phyloP scores from a whole-genome alignment of 176 grass and related monocot species.

The Lolium perenne region DNA sequence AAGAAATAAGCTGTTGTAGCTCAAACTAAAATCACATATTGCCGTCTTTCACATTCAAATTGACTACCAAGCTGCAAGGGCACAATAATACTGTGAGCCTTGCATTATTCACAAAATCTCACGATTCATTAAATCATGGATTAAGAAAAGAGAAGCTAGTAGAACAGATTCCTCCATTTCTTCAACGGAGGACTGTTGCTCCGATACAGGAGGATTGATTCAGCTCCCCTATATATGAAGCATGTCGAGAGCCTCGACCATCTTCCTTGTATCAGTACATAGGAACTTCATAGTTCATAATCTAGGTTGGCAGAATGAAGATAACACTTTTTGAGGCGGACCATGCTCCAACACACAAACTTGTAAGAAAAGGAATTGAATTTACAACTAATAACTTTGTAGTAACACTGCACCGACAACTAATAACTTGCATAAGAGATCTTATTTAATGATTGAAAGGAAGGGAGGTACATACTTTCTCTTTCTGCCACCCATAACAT shows the following conservation, averaged over 20 bases:
- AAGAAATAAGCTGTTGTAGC: neutral
- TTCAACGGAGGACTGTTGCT: neutral
- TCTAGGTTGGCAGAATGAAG: constrained; percentile 8
- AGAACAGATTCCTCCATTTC: neutral
- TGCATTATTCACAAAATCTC: neutral
- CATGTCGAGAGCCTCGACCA: constrained; percentile 34
- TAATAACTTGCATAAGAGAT: constrained; percentile 35
- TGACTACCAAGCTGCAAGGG: neutral
- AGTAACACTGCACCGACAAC: constrained; percentile 7
- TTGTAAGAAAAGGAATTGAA: constrained; percentile 2
- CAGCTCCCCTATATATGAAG: neutral
- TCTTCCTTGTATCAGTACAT: constrained; percentile 36
- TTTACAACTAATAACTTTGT: constrained; percentile 1
- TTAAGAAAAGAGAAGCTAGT: neutral
- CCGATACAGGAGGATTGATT: neutral
- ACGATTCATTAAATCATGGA: constrained; percentile 4
- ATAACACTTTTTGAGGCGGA: neutral
- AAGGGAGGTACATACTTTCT: constrained; percentile 78
- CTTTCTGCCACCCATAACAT: constrained; percentile 92
- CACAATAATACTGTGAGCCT: neutral
- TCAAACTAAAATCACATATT: neutral
- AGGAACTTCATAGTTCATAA: constrained; percentile 26
- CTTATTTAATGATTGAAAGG: constrained; percentile 16
- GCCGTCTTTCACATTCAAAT: neutral
- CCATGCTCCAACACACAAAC: neutral